Conservation (phyloP, 371 early-diverging fungal species). For the Mucor circinelloides region DNA sequence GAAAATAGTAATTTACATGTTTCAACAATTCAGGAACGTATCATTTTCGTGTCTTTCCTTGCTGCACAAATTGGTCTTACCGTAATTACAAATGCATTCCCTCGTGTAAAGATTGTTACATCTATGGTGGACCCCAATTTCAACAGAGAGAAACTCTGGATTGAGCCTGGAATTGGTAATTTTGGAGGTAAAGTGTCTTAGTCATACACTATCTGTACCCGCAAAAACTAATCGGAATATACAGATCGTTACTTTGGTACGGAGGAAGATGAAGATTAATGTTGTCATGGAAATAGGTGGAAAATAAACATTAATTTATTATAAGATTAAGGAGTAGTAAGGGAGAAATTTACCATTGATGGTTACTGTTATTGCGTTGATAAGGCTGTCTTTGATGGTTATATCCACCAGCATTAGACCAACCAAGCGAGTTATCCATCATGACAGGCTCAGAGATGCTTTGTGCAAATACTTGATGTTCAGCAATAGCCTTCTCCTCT, state of each 20-base stretch:
- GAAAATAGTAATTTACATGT: neutral
- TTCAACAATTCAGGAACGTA: slow-evolving; percentile 56
- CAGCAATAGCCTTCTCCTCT: slow-evolving; percentile 32
- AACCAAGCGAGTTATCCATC: slow-evolving; percentile 31
- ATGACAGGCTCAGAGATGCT: slow-evolving; percentile 40
- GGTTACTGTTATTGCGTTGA: neutral
- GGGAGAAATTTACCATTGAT: slow-evolving; percentile 17
- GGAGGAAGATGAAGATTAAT: slow-evolving; percentile 39
- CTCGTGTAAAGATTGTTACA: slow-evolving; percentile 78
- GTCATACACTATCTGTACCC: neutral
- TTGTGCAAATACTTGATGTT: slow-evolving; percentile 43
- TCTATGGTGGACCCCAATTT: slow-evolving; percentile 74
- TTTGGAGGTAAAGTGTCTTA: slow-evolving; percentile 64
- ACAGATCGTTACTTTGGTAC: slow-evolving; percentile 58
- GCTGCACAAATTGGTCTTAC: slow-evolving; percentile 78
- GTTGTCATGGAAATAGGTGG: neutral
- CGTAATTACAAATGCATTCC: slow-evolving; percentile 81
- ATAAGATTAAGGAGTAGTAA: neutral
- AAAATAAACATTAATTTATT: slow-evolving; percentile 8
- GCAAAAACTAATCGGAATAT: neutral
- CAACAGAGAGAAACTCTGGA: slow-evolving; percentile 64
- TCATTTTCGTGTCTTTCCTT: slow-evolving; percentile 81
- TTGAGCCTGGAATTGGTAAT: slow-evolving; percentile 88
- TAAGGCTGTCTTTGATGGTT: slow-evolving; percentile 1
- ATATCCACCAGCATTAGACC: slow-evolving; percentile 11